Percentiles rank a stretch among this genome's conserved stretches.
Evolutionary conservation across 2,329 filamentous ascomycete species (phyloP).

Genomic region (Fusarium hostae): DNA sequence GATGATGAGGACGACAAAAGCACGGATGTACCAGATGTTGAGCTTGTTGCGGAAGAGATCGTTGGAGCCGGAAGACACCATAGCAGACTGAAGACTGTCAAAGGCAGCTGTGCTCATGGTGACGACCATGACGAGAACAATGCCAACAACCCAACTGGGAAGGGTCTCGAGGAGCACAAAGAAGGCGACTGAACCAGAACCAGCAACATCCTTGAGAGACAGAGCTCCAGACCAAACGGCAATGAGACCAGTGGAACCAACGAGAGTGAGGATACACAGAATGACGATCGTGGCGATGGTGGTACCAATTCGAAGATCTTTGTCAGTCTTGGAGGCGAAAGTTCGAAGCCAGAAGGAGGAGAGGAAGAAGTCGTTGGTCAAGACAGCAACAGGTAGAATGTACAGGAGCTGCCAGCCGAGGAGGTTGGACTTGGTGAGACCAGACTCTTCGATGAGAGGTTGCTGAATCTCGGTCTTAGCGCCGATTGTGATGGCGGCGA

Average conservation of each 20-base stretch:
- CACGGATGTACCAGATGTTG: constrained; percentile 78
- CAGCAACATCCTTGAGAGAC: constrained; percentile 65
- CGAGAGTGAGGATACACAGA: constrained; percentile 76
- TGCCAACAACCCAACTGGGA: constrained; percentile 82
- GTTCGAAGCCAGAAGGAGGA: constrained; percentile 87
- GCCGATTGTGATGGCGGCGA: constrained; percentile 82
- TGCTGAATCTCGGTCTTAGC: constrained; percentile 78
- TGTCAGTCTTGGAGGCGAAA: constrained; percentile 82
- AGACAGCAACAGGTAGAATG: constrained; percentile 81
- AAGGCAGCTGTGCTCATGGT: constrained; percentile 81
- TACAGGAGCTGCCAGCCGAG: constrained; percentile 89
- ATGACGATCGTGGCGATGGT: constrained; percentile 73
- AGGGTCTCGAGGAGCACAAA: constrained; percentile 79
- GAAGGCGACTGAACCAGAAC: constrained; percentile 74
- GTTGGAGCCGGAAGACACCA: constrained; percentile 87
- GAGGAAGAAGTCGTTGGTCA: constrained; percentile 89
- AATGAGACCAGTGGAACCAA: constrained; percentile 78
- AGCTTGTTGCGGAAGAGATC: constrained; percentile 86
- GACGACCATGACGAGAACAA: constrained; percentile 84
- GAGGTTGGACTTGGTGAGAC: constrained; percentile 73
- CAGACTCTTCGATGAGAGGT: constrained; percentile 73
- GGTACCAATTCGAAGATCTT: constrained; percentile 79
- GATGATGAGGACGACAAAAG: constrained; percentile 75
- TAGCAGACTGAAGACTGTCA: constrained; percentile 82
- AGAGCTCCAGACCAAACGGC: constrained; percentile 82